Percentiles rank a stretch among this genome's conserved stretches.
Conservation (phyloP, 108 stramenopile genomes). For the Craspedostauros australis region DNA sequence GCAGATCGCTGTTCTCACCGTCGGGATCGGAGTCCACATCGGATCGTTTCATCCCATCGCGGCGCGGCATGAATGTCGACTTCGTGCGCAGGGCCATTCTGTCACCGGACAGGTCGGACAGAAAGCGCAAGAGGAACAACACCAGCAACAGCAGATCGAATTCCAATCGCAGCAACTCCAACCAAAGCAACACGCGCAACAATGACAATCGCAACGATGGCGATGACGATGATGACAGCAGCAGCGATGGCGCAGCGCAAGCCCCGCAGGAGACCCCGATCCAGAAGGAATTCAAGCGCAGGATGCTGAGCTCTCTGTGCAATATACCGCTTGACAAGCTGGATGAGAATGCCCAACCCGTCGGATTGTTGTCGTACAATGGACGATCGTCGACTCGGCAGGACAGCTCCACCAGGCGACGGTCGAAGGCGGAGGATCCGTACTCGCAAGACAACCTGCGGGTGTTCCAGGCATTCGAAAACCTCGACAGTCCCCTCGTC, state of each 20-base stretch:
- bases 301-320: slow-evolving; percentile 77
- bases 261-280: slow-evolving; percentile 47
- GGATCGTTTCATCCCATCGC: slow-evolving; percentile 87
- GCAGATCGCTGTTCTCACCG: not conserved
- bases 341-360: slow-evolving; percentile 27
- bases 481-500: slow-evolving; percentile 9
- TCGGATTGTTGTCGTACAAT: slow-evolving; percentile 21
- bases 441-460: slow-evolving; percentile 42
- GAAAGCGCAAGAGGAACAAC: slow-evolving; percentile 1
- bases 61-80: slow-evolving; percentile 71
- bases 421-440: slow-evolving; percentile 27
- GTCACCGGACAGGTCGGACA: slow-evolving; percentile 32
- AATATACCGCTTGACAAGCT: slow-evolving; percentile 65
- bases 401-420: no score
- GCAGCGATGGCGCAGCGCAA: slow-evolving; percentile 14
- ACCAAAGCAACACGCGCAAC: not conserved
- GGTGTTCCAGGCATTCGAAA: slow-evolving; percentile 26
- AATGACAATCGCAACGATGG: not conserved
- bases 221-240: not conserved
- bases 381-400: slow-evolving; percentile 1
- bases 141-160: not conserved
- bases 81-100: slow-evolving; percentile 57
- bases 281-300: slow-evolving; percentile 75
- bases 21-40: slow-evolving; percentile 4
- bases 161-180: not conserved